phyloP scores from a whole-genome alignment of 73 alveolate genomes.

The Symbiodinium pilosum region DNA sequence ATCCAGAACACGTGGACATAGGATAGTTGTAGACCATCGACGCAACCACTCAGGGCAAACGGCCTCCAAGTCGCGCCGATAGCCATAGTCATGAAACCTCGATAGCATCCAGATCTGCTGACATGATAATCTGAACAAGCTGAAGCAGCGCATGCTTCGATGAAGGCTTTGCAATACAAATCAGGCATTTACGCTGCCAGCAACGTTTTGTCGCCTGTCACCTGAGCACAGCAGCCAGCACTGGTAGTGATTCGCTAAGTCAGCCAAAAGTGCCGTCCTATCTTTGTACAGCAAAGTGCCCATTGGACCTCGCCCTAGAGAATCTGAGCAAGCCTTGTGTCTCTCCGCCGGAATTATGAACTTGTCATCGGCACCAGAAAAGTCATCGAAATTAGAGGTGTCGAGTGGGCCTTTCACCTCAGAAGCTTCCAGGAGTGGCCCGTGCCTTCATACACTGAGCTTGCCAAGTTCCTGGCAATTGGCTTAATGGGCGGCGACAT shows the following conservation, averaged over 20 bases:
- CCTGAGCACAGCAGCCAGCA: background rate
- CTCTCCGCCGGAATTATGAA: slow-evolving; percentile 49
- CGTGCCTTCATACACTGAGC: too few species aligned
- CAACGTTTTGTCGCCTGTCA: slow-evolving; percentile 36
- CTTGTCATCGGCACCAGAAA: slow-evolving; percentile 54
- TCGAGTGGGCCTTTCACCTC: slow-evolving; percentile 89
- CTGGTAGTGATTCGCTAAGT: background rate
- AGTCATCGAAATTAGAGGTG: slow-evolving; percentile 85
- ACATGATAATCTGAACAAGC: too few species aligned
- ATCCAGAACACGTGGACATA: too few species aligned
- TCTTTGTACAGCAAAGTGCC: background rate
- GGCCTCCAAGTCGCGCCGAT: slow-evolving; percentile 60
- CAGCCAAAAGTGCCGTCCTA: background rate
- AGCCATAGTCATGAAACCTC: slow-evolving; percentile 58
- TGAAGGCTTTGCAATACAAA: too few species aligned
- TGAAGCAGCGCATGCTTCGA: background rate
- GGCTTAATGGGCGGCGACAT: slow-evolving; percentile 90
- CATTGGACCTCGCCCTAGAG: background rate
- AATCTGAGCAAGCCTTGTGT: slow-evolving; percentile 15
- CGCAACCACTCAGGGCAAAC: background rate
- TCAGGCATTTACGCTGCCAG: slow-evolving; percentile 33
- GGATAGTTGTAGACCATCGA: too few species aligned
- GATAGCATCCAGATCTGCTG: too few species aligned
- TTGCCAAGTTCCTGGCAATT: background rate
- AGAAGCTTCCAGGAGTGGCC: background rate